A percentile compares a stretch with the other conserved stretches of the same genome.
Evolutionary conservation across 768 basidiomycete genomes (phyloP).

Genomic region (Kwoniella shandongensis): DNA sequence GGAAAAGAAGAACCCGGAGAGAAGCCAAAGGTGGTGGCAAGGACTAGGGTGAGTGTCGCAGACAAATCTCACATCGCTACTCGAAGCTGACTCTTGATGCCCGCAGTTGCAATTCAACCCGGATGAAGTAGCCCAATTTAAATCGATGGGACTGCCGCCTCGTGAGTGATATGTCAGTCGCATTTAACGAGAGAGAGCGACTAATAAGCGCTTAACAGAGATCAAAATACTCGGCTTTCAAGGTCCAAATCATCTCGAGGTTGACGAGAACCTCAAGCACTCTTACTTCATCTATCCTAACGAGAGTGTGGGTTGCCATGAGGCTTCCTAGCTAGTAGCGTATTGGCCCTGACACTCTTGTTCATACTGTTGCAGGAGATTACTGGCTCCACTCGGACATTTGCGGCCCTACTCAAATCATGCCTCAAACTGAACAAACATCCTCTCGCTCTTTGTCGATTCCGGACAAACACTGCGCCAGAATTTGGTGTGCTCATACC

Average conservation of each 20-base stretch:
- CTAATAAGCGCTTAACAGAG: slow-evolving; percentile 56
- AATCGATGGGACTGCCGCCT: slow-evolving; percentile 75
- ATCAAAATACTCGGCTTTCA: slow-evolving; percentile 94
- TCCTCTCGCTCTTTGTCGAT: slow-evolving; percentile 70
- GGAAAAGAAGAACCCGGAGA: slow-evolving; percentile 22
- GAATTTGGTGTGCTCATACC: slow-evolving; percentile 77
- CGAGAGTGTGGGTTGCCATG: slow-evolving; percentile 64
- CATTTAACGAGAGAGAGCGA: neutral
- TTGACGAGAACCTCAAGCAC: slow-evolving; percentile 91
- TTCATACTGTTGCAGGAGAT: slow-evolving; percentile 56
- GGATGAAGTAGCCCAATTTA: slow-evolving; percentile 78
- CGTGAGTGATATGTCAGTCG: slow-evolving; percentile 57
- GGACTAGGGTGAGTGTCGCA: slow-evolving; percentile 48
- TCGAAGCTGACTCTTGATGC: neutral
- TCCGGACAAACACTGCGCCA: slow-evolving; percentile 71
- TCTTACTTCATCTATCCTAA: slow-evolving; percentile 88
- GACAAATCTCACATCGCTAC: neutral
- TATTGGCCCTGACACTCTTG: neutral
- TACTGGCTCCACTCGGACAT: slow-evolving; percentile 88
- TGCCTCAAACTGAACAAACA: slow-evolving; percentile 79
- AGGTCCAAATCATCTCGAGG: slow-evolving; percentile 64
- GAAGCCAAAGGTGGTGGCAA: slow-evolving; percentile 34
- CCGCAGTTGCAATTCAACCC: slow-evolving; percentile 74
- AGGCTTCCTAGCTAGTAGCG: neutral
- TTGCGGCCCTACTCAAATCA: slow-evolving; percentile 78